Evolutionary conservation across 495 filamentous ascomycete species (phyloP).

Genomic region (Aspergillus ellipticus): DNA sequence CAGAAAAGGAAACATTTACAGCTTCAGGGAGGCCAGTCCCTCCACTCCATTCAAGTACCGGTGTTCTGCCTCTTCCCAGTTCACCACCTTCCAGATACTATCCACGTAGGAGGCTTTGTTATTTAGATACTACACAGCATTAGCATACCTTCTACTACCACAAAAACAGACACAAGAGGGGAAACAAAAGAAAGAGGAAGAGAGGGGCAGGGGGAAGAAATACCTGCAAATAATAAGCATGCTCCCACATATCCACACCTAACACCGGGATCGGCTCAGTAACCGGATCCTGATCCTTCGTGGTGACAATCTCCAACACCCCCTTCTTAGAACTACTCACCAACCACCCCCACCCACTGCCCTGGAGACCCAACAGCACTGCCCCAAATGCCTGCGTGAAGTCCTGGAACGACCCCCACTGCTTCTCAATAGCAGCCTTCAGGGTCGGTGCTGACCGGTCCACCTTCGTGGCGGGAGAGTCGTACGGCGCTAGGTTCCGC

Average conservation of each 20-base stretch:
- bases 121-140: slow-evolving; percentile 81
- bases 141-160: slow-evolving; percentile 20
- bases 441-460: slow-evolving; percentile 49
- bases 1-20: background rate
- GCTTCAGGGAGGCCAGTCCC: slow-evolving; percentile 3
- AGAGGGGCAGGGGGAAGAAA: slow-evolving; percentile 25
- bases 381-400: slow-evolving; percentile 67
- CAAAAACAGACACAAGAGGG: background rate
- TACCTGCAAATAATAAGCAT: slow-evolving; percentile 63
- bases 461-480: slow-evolving; percentile 61
- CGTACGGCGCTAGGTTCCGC: slow-evolving; percentile 76
- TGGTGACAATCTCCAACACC: slow-evolving; percentile 64
- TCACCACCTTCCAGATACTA: slow-evolving; percentile 92
- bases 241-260: slow-evolving; percentile 98
- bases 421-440: slow-evolving; percentile 59
- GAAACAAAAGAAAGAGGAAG: background rate
- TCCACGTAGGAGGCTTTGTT: slow-evolving; percentile 94
- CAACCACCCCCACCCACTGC: slow-evolving; percentile 92
- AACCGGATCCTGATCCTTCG: slow-evolving; percentile 89
- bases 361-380: slow-evolving; percentile 80
- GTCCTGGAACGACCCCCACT: slow-evolving; percentile 65
- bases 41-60: slow-evolving; percentile 52
- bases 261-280: slow-evolving; percentile 73
- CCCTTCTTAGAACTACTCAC: slow-evolving; percentile 70
- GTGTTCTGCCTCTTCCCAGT: slow-evolving; percentile 88